Percentiles rank a stretch among this genome's conserved stretches.
phyloP scores from a whole-genome alignment of 257 asterid genomes.

The Marsdenia floribunda region DNA sequence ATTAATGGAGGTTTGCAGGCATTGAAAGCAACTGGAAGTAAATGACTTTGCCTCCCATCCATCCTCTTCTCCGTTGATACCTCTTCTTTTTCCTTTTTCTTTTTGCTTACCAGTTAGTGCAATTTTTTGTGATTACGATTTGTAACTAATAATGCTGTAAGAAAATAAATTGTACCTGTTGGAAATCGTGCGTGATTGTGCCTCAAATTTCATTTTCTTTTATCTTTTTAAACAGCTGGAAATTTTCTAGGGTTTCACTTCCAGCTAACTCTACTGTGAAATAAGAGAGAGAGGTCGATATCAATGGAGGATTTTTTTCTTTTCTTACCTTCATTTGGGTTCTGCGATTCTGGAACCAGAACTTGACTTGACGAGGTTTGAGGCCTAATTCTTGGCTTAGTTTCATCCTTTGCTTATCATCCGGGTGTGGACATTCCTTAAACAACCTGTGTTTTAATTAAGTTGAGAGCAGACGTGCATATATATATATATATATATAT shows the following conservation, averaged over 20 bases:
- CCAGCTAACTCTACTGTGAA: neutral
- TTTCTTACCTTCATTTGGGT: slow-evolving; percentile 84
- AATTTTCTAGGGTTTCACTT: slow-evolving; percentile 21
- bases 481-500: neutral
- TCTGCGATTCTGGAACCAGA: slow-evolving; percentile 95
- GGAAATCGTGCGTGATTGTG: slow-evolving; percentile 27
- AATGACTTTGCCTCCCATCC: slow-evolving; percentile 31
- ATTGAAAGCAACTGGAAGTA: slow-evolving; percentile 50
- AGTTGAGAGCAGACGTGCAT: no score
- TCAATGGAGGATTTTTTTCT: neutral
- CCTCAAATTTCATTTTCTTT: neutral
- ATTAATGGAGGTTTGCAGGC: slow-evolving; percentile 47
- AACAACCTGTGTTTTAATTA: slow-evolving; percentile 44
- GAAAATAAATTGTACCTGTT: slow-evolving; percentile 10
- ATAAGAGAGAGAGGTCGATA: neutral
- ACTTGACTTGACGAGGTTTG: slow-evolving; percentile 90
- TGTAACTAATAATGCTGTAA: slow-evolving; percentile 24
- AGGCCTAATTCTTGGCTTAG: slow-evolving; percentile 93
- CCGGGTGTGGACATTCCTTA: slow-evolving; percentile 97
- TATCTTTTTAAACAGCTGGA: slow-evolving; percentile 33
- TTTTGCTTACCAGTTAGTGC: slow-evolving; percentile 10
- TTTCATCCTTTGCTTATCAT: slow-evolving; percentile 77
- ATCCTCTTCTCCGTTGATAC: neutral
- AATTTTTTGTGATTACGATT: slow-evolving; percentile 23
- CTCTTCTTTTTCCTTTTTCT: neutral